Evolutionary conservation across 2,329 filamentous ascomycete species (phyloP).

Genomic region (Metarhizium anisopliae): DNA sequence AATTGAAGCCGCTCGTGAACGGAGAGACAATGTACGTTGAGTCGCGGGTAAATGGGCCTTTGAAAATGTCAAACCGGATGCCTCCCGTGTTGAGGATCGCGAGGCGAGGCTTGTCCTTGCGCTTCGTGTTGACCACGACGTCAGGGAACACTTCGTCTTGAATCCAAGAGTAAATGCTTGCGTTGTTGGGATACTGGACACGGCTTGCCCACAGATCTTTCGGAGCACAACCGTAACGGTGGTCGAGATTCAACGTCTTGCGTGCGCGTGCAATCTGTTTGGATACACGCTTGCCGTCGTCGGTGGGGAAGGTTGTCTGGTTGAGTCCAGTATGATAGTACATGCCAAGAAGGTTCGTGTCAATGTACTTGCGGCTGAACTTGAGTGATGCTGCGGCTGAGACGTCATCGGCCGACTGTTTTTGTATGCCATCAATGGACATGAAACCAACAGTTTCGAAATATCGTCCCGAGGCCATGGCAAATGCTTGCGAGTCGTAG

Average conservation of each 20-base stretch:
- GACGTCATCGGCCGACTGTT: slow-evolving; percentile 15
- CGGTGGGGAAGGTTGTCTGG: slow-evolving; percentile 63
- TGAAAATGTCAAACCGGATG: slow-evolving; percentile 91
- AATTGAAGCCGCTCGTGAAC: slow-evolving; percentile 71
- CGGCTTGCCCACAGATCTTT: slow-evolving; percentile 74
- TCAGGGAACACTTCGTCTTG: slow-evolving; percentile 65
- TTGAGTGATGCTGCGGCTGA: slow-evolving; percentile 32
- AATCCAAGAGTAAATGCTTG: slow-evolving; percentile 78
- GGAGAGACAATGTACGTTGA: slow-evolving; percentile 80
- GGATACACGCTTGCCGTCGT: slow-evolving; percentile 64
- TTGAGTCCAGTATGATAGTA: slow-evolving; percentile 72
- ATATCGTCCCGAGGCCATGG: slow-evolving; percentile 80
- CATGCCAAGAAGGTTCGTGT: slow-evolving; percentile 83
- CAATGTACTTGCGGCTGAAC: slow-evolving; percentile 79
- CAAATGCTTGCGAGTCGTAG: slow-evolving; percentile 71
- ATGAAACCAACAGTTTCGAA: slow-evolving; percentile 94
- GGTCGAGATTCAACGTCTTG: slow-evolving; percentile 60
- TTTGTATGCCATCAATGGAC: slow-evolving; percentile 62
- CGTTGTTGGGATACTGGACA: slow-evolving; percentile 59
- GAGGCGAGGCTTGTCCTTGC: slow-evolving; percentile 55
- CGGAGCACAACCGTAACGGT: slow-evolving; percentile 75
- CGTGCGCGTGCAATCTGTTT: slow-evolving; percentile 61
- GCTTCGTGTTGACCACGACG: slow-evolving; percentile 47
- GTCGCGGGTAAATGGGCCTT: slow-evolving; percentile 83
- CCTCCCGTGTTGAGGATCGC: slow-evolving; percentile 83